A percentile compares a stretch with the other conserved stretches of the same genome.
Evolutionary conservation across 306 rosid species (phyloP).

Genomic region (Chamaecrista fasciculata): DNA sequence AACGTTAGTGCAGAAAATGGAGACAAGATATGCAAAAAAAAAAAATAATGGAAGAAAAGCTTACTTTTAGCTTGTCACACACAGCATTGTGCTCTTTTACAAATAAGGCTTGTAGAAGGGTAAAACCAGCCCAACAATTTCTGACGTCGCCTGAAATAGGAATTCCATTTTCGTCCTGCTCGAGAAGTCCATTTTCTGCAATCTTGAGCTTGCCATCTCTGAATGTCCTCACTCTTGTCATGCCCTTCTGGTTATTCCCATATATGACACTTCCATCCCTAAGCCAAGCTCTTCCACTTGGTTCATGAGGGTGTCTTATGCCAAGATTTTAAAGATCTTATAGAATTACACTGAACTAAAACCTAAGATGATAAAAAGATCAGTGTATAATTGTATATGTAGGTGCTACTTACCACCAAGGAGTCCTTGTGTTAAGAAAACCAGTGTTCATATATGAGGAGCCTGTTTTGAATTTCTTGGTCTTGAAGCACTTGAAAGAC

Average conservation of each 20-base stretch:
- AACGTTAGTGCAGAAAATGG: too few relatives aligned
- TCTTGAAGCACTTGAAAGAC: conserved; percentile 64
- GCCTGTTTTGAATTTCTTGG: conserved; percentile 47
- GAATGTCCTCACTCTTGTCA: conserved; percentile 63
- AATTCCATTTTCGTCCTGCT: conserved; percentile 63
- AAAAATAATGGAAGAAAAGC: not conserved
- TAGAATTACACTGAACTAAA: not conserved
- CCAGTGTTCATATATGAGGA: conserved; percentile 38
- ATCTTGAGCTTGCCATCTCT: conserved; percentile 67
- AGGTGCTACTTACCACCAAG: conserved; percentile 73
- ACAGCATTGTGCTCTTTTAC: conserved; percentile 73
- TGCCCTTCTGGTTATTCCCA: conserved; percentile 57
- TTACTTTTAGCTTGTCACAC: conserved; percentile 67
- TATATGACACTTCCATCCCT: conserved; percentile 85
- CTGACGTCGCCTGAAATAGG: conserved; percentile 77
- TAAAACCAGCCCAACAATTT: conserved; percentile 74
- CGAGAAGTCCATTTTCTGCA: conserved; percentile 57
- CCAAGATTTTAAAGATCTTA: not conserved
- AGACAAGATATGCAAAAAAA: not conserved
- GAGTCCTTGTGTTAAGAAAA: conserved; percentile 60
- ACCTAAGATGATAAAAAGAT: too few relatives aligned
- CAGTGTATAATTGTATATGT: too few relatives aligned
- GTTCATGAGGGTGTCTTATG: not conserved
- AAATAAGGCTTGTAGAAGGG: conserved; percentile 67
- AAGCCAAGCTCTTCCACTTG: conserved; percentile 10